Evolutionary conservation across 352 stramenopile genomes (phyloP).

Genomic region (Phytopythium boreale): DNA sequence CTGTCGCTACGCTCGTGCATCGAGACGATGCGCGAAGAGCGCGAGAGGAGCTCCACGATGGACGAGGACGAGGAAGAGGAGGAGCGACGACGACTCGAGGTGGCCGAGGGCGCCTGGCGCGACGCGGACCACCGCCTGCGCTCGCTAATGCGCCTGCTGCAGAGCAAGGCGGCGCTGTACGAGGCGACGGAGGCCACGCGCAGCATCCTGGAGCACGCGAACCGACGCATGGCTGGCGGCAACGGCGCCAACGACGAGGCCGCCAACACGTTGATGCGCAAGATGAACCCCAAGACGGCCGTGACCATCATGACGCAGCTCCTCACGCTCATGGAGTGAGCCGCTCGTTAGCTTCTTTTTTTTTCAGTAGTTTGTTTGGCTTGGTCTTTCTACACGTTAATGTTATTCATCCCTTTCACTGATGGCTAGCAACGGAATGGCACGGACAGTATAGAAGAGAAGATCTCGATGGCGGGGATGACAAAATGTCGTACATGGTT

Average conservation of each 20-base stretch:
- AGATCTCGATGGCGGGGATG: not conserved
- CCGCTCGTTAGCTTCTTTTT: not conserved
- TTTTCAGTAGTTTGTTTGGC: not conserved
- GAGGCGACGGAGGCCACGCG: slow-evolving; percentile 35
- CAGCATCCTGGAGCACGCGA: slow-evolving; percentile 1
- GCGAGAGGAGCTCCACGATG: not conserved
- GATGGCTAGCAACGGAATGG: not conserved
- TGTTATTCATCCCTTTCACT: not conserved
- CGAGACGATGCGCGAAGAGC: not conserved
- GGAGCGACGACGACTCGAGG: slow-evolving; percentile 10
- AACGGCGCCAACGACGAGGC: slow-evolving; percentile 13
- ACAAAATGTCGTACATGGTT: not conserved
- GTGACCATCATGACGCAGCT: slow-evolving; percentile 51
- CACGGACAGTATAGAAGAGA: too few species aligned
- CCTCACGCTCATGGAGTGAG: slow-evolving; percentile 34
- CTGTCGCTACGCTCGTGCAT: slow-evolving; percentile 22
- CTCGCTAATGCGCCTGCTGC: slow-evolving; percentile 45
- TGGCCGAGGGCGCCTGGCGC: slow-evolving; percentile 35
- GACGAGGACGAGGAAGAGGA: slow-evolving; percentile 8
- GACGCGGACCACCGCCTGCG: slow-evolving; percentile 51
- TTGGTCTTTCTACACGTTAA: not conserved
- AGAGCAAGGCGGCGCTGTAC: slow-evolving; percentile 57
- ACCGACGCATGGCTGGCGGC: slow-evolving; percentile 5
- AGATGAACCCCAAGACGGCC: slow-evolving; percentile 67
- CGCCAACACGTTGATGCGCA: slow-evolving; percentile 45